A percentile compares a stretch with the other conserved stretches of the same genome.
These are phyloP conservation scores for Erythrophleum ivorense DNA, from an alignment of 331 rosid species.

Conservation along the genomic window DNA sequence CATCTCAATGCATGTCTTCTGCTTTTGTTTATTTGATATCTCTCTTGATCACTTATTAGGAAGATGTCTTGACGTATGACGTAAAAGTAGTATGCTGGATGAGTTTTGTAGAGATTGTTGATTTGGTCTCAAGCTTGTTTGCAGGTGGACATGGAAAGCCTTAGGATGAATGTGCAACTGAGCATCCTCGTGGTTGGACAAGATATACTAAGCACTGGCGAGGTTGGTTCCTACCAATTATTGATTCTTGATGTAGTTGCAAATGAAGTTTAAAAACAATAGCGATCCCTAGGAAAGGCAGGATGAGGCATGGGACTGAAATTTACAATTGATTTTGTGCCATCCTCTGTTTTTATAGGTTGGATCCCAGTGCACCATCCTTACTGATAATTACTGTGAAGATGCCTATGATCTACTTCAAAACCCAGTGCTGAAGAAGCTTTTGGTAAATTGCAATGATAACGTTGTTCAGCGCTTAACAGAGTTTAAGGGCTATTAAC, in stretches of 20 bases:
- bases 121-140: slow-evolving; percentile 33
- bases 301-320: not conserved
- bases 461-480: not conserved
- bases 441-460: slow-evolving; percentile 63
- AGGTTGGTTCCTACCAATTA: slow-evolving; percentile 53
- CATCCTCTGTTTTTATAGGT: slow-evolving; percentile 52
- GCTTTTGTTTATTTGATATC: not conserved
- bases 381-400: slow-evolving; percentile 88
- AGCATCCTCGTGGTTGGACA: slow-evolving; percentile 71
- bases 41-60: slow-evolving; percentile 12
- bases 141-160: slow-evolving; percentile 80
- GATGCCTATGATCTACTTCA: slow-evolving; percentile 91
- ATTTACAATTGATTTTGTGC: not conserved
- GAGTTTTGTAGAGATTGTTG: slow-evolving; percentile 33
- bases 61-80: slow-evolving; percentile 10
- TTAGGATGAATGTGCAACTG: slow-evolving; percentile 62
- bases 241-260: slow-evolving; percentile 43
- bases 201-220: slow-evolving; percentile 62
- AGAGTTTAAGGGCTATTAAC: slow-evolving; percentile 12
- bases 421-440: slow-evolving; percentile 72
- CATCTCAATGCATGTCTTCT: not conserved
- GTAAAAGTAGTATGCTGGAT: slow-evolving; percentile 2
- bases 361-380: slow-evolving; percentile 83
- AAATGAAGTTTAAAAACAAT: slow-evolving; percentile 18
- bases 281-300: slow-evolving; percentile 23